Conservation (phyloP, 2,329 filamentous ascomycete species). For the Rosellinia necatrix region DNA sequence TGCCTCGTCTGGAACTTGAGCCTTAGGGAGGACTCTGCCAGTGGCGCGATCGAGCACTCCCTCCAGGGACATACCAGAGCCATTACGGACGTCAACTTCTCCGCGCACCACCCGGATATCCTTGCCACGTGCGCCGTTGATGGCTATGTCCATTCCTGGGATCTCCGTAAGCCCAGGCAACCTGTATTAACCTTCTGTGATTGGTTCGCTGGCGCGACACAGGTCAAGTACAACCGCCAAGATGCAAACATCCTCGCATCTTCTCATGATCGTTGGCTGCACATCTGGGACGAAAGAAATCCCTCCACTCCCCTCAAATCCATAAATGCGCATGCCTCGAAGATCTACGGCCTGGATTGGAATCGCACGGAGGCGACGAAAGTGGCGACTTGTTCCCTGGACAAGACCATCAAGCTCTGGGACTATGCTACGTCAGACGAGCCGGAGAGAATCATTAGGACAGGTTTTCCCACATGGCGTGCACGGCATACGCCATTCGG, state of each 20-base stretch:
- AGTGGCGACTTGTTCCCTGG: slow-evolving; percentile 85
- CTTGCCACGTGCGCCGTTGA: slow-evolving; percentile 91
- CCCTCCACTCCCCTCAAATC: slow-evolving; percentile 78
- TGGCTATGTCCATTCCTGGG: slow-evolving; percentile 92
- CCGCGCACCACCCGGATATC: slow-evolving; percentile 86
- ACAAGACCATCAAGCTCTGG: slow-evolving; percentile 94
- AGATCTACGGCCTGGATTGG: slow-evolving; percentile 96
- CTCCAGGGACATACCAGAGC: slow-evolving; percentile 84
- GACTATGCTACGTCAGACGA: slow-evolving; percentile 69
- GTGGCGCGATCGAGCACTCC: slow-evolving; percentile 80
- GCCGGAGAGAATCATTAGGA: slow-evolving; percentile 78
- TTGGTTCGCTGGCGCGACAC: slow-evolving; percentile 91
- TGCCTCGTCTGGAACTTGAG: slow-evolving; percentile 93
- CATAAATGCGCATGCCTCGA: slow-evolving; percentile 86
- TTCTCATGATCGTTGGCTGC: slow-evolving; percentile 83
- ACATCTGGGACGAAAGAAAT: slow-evolving; percentile 88
- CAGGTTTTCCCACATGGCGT: slow-evolving; percentile 87
- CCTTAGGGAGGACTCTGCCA: slow-evolving; percentile 71
- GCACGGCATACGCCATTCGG: slow-evolving; percentile 92
- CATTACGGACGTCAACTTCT: slow-evolving; percentile 97
- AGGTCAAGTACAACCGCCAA: slow-evolving; percentile 93
- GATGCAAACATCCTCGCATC: slow-evolving; percentile 87
- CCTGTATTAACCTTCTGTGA: slow-evolving; percentile 84
- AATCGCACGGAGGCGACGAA: slow-evolving; percentile 75
- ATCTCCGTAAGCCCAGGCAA: slow-evolving; percentile 73